Evolutionary conservation across 2,329 filamentous ascomycete genomes (phyloP), one percentile per base, ranked within the genome.

Genomic region (Aspergillus novofumigatus): DNA sequence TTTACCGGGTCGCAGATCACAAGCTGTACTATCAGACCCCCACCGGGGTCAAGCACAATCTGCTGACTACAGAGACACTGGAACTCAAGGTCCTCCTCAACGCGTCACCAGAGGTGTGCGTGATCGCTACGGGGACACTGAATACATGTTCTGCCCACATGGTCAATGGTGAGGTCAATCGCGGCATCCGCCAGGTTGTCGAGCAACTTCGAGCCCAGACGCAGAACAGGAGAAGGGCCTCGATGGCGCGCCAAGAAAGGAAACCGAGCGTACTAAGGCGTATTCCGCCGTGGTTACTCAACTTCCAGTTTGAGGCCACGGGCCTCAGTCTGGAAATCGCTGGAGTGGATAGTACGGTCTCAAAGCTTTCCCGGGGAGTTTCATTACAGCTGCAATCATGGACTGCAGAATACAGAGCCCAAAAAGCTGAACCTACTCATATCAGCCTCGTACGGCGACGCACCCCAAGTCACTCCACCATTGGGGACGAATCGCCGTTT

Each of bases 21-120:
- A 85, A 91, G 62, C 81, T 99, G 1, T 99, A 97, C 72, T 99
- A 99, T 70, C 95, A 97, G 69, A 96, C 92, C 0, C 87, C 89
- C 23, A 84, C 86, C 9, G 90, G 92, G 4, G 85, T 86, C 58
- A 88, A 91, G 52, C 93, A 96, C 68, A 91, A 96, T 67, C 80
- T 99, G 5, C 82, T 97, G 2, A 86, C 92, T 38, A 95, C 89
- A 0, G 93, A 99, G 67, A 89, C 87, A 1, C 84, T 97, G 57
- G 94, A 99, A 67, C 74, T 97, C 56, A 96, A 93, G 67, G 78
- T 90, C 0, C 89, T 96, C 67, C 77, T 97, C 11, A 93, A 86
- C 62, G 93, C 93, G 4, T 86, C 90, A 3, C 92, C 92, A 0
- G 88, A 97, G 62, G 84, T 97, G 7, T 88, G 89, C 49, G 92